Conservation (phyloP, 495 filamentous ascomycete species). For the Penicillium subrubescens region DNA sequence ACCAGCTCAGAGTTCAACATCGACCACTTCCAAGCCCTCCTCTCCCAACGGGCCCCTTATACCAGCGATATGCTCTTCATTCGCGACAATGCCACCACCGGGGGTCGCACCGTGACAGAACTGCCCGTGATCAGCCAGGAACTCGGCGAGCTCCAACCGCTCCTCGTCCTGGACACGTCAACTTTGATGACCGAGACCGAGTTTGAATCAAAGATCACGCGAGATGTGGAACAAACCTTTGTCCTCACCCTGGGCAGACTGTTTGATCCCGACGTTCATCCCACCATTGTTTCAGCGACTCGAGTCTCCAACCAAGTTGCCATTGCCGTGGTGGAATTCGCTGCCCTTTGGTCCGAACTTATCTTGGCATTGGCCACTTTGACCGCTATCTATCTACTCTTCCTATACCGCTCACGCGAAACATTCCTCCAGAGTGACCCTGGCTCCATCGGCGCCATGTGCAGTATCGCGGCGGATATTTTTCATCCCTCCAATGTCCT, state of each 20-base stretch:
- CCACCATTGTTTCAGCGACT: slow-evolving; percentile 27
- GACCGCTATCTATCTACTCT: slow-evolving; percentile 32
- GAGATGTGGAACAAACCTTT: slow-evolving; percentile 40
- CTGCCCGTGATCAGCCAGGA: slow-evolving; percentile 42
- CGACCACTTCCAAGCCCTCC: slow-evolving; percentile 37
- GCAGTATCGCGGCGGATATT: slow-evolving; percentile 42
- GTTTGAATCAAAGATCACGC: slow-evolving; percentile 34
- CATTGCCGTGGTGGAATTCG: slow-evolving; percentile 37
- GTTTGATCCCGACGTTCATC: slow-evolving; percentile 35
- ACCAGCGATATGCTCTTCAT: slow-evolving; percentile 46
- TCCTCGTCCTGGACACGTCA: slow-evolving; percentile 38
- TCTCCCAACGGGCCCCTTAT: slow-evolving; percentile 39
- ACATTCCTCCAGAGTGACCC: slow-evolving; percentile 45
- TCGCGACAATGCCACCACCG: slow-evolving; percentile 33
- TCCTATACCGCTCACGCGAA: slow-evolving; percentile 33
- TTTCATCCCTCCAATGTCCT: slow-evolving; percentile 39
- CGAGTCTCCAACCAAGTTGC: slow-evolving; percentile 34
- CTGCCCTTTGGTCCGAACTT: slow-evolving; percentile 36
- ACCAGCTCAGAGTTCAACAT: slow-evolving; percentile 36
- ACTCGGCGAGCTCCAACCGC: slow-evolving; percentile 36
- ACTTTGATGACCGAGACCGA: slow-evolving; percentile 35
- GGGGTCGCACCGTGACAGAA: slow-evolving; percentile 35
- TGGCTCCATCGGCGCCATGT: slow-evolving; percentile 46
- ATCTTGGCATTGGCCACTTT: slow-evolving; percentile 32
- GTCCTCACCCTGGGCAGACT: slow-evolving; percentile 39